A percentile compares a stretch with the other conserved stretches of the same genome.
These are phyloP conservation scores for Macaranga tanarius DNA, from an alignment of 441 rosid species.

Conservation along the genomic window DNA sequence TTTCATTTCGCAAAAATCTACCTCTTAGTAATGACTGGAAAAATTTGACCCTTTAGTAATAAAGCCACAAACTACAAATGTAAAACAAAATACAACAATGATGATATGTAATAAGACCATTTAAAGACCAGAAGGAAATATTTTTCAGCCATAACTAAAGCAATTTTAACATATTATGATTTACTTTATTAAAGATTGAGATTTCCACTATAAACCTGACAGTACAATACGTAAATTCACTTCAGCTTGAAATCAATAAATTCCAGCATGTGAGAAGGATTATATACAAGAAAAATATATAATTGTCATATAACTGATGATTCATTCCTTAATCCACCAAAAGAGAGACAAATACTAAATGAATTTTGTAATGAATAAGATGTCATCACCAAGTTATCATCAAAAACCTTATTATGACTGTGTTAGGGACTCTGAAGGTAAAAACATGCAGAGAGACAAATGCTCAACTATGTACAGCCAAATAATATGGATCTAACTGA, in stretches of 20 bases:
- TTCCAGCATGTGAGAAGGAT: background rate
- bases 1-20: slow-evolving; percentile 90
- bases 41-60: slow-evolving; percentile 22
- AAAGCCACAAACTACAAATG: background rate
- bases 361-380: background rate
- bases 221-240: background rate
- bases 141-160: background rate
- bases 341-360: background rate
- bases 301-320: background rate
- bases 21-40: slow-evolving; percentile 91
- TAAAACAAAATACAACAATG: background rate
- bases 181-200: background rate
- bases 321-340: background rate
- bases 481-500: background rate
- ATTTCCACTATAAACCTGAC: background rate
- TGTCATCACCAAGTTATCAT: background rate
- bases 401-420: background rate
- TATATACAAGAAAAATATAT: background rate
- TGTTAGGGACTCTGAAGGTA: background rate
- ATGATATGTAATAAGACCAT: background rate
- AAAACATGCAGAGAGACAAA: too few relatives aligned
- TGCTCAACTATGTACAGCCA: background rate
- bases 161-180: slow-evolving; percentile 1
- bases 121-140: background rate
- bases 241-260: slow-evolving; percentile 1